These are phyloP conservation scores for Ceratopteris richardii DNA, from an alignment of 75 land plant genomes.

Conservation along the genomic window DNA sequence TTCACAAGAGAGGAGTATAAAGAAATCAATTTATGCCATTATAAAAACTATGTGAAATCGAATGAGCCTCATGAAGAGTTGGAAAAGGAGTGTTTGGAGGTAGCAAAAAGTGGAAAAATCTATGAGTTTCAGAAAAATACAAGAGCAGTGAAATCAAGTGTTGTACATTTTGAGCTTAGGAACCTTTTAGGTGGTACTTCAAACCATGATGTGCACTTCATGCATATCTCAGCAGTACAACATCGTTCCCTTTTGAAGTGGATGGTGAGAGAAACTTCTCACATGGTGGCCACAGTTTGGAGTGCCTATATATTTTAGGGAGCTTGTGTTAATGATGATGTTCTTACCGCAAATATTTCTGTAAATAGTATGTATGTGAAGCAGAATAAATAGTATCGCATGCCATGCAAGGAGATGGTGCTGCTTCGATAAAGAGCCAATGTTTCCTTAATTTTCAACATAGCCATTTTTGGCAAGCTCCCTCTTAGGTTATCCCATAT, in stretches of 20 bases:
- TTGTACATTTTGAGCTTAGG: conserved; percentile 95
- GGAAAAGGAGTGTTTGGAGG: conserved; percentile 72
- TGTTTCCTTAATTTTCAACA: too few relatives aligned
- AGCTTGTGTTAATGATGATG: too few relatives aligned
- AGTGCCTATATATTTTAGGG: too few relatives aligned
- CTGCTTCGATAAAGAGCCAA: too few relatives aligned
- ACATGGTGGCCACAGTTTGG: too few relatives aligned
- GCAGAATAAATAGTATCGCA: too few relatives aligned
- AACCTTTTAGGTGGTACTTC: conserved; percentile 80
- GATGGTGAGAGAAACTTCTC: conserved; percentile 53
- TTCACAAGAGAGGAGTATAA: conserved; percentile 71
- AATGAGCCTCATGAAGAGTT: conserved; percentile 38
- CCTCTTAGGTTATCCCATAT: too few relatives aligned
- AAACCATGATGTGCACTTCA: conserved; percentile 72
- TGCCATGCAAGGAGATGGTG: too few relatives aligned
- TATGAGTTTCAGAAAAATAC: conserved; percentile 87
- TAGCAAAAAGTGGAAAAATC: conserved; percentile 49
- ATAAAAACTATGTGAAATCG: conserved; percentile 74
- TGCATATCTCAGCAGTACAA: conserved; percentile 73
- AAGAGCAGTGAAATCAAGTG: conserved; percentile 80
- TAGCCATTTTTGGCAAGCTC: too few relatives aligned
- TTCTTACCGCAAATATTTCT: too few relatives aligned
- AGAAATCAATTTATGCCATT: conserved; percentile 65
- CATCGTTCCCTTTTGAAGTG: conserved; percentile 62
- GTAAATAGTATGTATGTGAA: too few relatives aligned